These are phyloP conservation scores for Shiraia bambusicola DNA, from an alignment of 2,329 filamentous ascomycete genomes.

Conservation along the genomic window DNA sequence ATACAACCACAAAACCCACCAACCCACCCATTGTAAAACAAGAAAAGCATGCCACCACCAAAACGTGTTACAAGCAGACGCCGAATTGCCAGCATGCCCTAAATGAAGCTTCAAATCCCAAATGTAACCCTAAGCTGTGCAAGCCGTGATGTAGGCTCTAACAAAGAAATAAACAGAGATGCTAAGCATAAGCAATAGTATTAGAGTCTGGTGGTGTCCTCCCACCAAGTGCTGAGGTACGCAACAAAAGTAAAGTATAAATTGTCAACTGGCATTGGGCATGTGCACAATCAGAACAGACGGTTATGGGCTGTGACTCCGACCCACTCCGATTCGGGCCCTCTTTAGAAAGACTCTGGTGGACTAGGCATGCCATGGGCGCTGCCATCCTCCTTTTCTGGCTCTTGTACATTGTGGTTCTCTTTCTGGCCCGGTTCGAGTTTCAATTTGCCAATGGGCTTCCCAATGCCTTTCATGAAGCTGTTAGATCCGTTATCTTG, in stretches of 20 bases:
- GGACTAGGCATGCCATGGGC: conserved; percentile 79
- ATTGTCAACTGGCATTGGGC: no score
- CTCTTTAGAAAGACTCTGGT: conserved; percentile 61
- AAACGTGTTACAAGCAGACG: conserved; percentile 15
- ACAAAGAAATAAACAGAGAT: no score
- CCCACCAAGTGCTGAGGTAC: no score
- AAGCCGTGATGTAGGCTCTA: no score
- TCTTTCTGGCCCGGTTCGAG: conserved; percentile 59
- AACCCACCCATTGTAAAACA: conserved; percentile 18
- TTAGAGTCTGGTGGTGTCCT: background rate
- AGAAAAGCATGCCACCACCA: conserved; percentile 8
- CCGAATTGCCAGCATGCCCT: conserved; percentile 9
- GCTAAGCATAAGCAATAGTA: no score
- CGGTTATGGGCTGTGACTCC: no score
- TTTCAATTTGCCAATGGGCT: conserved; percentile 58
- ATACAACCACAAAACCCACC: conserved; percentile 35
- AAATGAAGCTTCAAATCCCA: background rate
- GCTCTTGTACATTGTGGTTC: conserved; percentile 60
- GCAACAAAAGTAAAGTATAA: conserved; percentile 1
- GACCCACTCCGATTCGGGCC: background rate
- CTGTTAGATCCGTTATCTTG: conserved; percentile 23
- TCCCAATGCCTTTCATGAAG: conserved; percentile 45
- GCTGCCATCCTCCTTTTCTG: conserved; percentile 67
- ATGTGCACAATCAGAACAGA: no score
- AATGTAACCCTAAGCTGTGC: background rate